Evolutionary conservation across 345 rosid species (phyloP).

Genomic region (Hypericum perforatum): DNA sequence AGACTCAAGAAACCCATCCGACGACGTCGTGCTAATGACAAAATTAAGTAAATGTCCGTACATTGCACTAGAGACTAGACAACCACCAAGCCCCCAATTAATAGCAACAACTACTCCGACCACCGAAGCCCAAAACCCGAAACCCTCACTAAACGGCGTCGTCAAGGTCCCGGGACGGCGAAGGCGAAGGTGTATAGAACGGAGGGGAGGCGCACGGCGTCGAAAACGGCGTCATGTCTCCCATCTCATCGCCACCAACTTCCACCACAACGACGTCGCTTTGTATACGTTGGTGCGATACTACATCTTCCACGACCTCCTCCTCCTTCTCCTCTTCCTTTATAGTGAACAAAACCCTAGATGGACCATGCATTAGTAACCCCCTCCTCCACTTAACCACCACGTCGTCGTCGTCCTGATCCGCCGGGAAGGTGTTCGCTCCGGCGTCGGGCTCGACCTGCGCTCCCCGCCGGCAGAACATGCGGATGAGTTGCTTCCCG

Average conservation of each 20-base stretch:
- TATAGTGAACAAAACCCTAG: slow-evolving; percentile 56
- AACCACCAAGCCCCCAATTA: too few relatives aligned
- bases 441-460: slow-evolving; percentile 36
- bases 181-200: slow-evolving; percentile 49
- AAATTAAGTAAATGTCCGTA: too few relatives aligned
- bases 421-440: slow-evolving; percentile 1
- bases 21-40: too few relatives aligned
- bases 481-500: slow-evolving; percentile 59
- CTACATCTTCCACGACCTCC: slow-evolving; percentile 11
- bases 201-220: slow-evolving; percentile 62
- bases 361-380: slow-evolving; percentile 30
- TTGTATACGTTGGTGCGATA: too few relatives aligned
- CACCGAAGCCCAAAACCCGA: background rate
- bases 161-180: slow-evolving; percentile 27
- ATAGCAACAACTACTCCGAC: background rate
- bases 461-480: slow-evolving; percentile 51
- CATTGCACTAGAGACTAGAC: too few relatives aligned
- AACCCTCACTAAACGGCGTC: background rate
- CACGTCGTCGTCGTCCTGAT: slow-evolving; percentile 15
- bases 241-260: slow-evolving; percentile 7
- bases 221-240: slow-evolving; percentile 47
- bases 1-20: too few relatives aligned
- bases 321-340: slow-evolving; percentile 57
- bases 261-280: background rate
- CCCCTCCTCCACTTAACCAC: slow-evolving; percentile 27